phyloP scores from a whole-genome alignment of 2,329 filamentous ascomycete species.

The Fusarium mexicanum region DNA sequence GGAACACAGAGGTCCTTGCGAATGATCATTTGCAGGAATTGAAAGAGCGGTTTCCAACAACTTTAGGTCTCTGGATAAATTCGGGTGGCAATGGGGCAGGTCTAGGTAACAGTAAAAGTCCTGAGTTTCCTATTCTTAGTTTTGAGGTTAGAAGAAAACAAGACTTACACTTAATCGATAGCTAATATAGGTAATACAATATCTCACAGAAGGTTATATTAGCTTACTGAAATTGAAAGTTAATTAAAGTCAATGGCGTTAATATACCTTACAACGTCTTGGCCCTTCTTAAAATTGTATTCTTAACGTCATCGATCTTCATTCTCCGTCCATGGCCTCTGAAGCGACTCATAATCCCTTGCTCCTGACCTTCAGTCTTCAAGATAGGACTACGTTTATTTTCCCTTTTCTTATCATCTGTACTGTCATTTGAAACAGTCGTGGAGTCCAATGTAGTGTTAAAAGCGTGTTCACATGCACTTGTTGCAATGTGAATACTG shows the following conservation, averaged over 20 bases:
- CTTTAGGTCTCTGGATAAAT: fast-evolving
- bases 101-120: fast-evolving
- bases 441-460: fast-evolving
- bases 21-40: fast-evolving
- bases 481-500: fast-evolving
- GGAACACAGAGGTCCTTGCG: background rate
- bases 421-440: fast-evolving
- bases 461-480: fast-evolving
- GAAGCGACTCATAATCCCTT: background rate
- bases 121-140: fast-evolving
- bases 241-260: too few relatives aligned
- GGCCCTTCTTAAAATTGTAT: background rate
- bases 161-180: fast-evolving
- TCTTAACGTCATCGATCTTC: background rate
- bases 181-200: background rate
- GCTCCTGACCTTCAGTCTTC: background rate
- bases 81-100: fast-evolving
- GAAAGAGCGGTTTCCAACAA: fast-evolving
- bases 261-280: too few relatives aligned
- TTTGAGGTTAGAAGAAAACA: fast-evolving
- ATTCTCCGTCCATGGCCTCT: background rate
- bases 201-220: too few relatives aligned
- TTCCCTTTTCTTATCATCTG: background rate
- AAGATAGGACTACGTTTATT: too few relatives aligned
- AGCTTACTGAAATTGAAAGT: too few relatives aligned